Base-by-base conservation (phyloP, 768 basidiomycete genomes). In the Trametes elegans region DNA sequence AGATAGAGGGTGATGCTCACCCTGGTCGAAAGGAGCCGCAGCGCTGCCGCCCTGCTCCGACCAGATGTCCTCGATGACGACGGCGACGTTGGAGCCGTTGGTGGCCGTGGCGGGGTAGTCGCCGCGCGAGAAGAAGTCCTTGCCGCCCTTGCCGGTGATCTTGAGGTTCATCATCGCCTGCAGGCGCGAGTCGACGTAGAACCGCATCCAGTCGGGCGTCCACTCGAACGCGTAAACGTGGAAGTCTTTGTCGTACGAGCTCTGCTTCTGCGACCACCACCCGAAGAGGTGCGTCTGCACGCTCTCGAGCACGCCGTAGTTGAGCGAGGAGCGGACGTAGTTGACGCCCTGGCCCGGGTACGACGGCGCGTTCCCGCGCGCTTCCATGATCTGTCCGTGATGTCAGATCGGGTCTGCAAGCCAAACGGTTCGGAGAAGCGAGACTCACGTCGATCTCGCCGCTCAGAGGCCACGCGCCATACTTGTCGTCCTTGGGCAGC, bases 401-500 rank as follows among this genome's bases (percentile, higher is more conserved):
- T n/a, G 34, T 35, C 13, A n/a, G 34, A 11, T 35, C 34, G 34
- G 34, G 13, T 18, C 9, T 32, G 31, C 7, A 28, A 14, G 38
- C 24, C n/a, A n/a, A n/a, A n/a, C n/a, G n/a, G 24, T 7, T 16
- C 4, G 27, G 1, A 36, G 21, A 36, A n/a, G 31, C 3, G 21
- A 13, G n/a, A 74, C 80, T 39, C 59, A 83, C 80, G 57, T 85
- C 81, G 38, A 85, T 83, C 64, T 84, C 77, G 32, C 83, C 83
- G 42, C 75, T 74, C 26, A 72, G 66, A 0, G 84, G 84, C 79
- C 81, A 84, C 7, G 54, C 41, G 7, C 80, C 79, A 60, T 82
- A 82, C 39, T 62, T 71, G 41, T 73, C 68, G 56, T 75, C 68
- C 41, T 67, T 68, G 32, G 80, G 78, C 29, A 77, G 61, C 77